Evolutionary conservation across 2,329 filamentous ascomycete genomes (phyloP), one percentile per base, ranked within the genome.

Genomic region (Botrytis medusae): DNA sequence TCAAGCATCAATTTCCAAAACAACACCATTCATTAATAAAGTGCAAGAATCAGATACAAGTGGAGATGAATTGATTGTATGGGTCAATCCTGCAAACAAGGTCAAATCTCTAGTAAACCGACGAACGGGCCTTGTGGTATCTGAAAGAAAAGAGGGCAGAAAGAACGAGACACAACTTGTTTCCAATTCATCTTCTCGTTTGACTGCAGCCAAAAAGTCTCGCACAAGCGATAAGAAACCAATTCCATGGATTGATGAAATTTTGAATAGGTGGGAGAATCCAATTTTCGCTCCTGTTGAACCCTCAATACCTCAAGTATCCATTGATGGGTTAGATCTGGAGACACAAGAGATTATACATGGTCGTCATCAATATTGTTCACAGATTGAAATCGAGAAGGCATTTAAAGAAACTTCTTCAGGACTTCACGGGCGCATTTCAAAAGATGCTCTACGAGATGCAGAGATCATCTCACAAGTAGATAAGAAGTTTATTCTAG

Each of bases 401-500:
- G 77, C 77, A 37, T 80, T 80, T 51, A 76, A 77, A 60, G 74
- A 77, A 54, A 71, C 70, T 4, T 72, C 78, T 12, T 61, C 76
- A 42, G 74, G 76, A 20, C 73, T 84, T 2, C 80, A 82, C 44
- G 83, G 85, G 0, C 84, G 84, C 18, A 81, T 98, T 1, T 92
- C 90, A 0, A 93, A 90, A 76, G 79, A 84, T 7, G 86, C 86
- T 0, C 83, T 98, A 14, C 80, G 81, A 2, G 79, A 82, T 12
- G 92, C 93, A 0, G 83, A 87, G 67, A 85, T 97, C 0, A 87
- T 99, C 60, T 87, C 90, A 0, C 96, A 99, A 79, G 91, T 99
- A 1, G 95, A 98, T 80, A 86, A 85, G 22, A 99, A 99, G 81
- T 99, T 97, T 80, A 92, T 99, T 25, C 83, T 99, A 0, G 85